Evolutionary conservation across 176 grass and related monocot species (phyloP).

Genomic region (Oryza rufipogon): DNA sequence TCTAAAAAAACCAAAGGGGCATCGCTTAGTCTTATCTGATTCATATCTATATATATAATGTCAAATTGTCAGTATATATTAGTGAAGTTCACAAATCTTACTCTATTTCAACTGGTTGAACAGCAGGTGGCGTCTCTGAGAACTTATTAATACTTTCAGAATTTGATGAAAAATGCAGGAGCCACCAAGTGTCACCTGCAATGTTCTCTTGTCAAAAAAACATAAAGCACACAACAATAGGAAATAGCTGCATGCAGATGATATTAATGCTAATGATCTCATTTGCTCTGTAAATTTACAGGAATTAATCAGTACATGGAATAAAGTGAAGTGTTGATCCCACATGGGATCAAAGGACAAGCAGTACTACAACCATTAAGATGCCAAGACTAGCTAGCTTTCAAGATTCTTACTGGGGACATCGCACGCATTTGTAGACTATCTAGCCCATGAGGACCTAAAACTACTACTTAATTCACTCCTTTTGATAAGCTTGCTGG

Average conservation of each 20-base stretch:
- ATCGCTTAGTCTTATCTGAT: slow-evolving; percentile 36
- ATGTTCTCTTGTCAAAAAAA: slow-evolving; percentile 10
- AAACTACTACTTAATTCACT: slow-evolving; percentile 57
- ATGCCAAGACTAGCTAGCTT: slow-evolving; percentile 31
- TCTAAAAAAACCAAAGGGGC: background rate
- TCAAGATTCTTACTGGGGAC: slow-evolving; percentile 60
- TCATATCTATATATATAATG: slow-evolving; percentile 39
- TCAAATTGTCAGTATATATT: slow-evolving; percentile 5
- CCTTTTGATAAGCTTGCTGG: slow-evolving; percentile 67
- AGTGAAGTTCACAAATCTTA: slow-evolving; percentile 11
- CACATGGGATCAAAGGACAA: slow-evolving; percentile 73
- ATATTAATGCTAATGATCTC: slow-evolving; percentile 14
- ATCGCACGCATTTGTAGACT: slow-evolving; percentile 63
- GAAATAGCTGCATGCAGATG: slow-evolving; percentile 4
- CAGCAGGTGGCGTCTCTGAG: background rate
- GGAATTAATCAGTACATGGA: slow-evolving; percentile 46
- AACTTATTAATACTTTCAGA: slow-evolving; percentile 9
- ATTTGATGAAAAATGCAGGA: slow-evolving; percentile 32
- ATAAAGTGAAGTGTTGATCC: slow-evolving; percentile 50
- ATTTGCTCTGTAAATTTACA: slow-evolving; percentile 32
- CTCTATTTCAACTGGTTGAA: slow-evolving; percentile 10
- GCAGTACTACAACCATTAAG: slow-evolving; percentile 34
- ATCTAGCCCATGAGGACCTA: slow-evolving; percentile 48
- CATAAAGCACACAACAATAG: background rate
- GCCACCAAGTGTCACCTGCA: slow-evolving; percentile 30